Percentiles rank a stretch among this genome's conserved stretches.
Conservation (phyloP, 495 filamentous ascomycete genomes). For the Rostrohypoxylon terebratum region DNA sequence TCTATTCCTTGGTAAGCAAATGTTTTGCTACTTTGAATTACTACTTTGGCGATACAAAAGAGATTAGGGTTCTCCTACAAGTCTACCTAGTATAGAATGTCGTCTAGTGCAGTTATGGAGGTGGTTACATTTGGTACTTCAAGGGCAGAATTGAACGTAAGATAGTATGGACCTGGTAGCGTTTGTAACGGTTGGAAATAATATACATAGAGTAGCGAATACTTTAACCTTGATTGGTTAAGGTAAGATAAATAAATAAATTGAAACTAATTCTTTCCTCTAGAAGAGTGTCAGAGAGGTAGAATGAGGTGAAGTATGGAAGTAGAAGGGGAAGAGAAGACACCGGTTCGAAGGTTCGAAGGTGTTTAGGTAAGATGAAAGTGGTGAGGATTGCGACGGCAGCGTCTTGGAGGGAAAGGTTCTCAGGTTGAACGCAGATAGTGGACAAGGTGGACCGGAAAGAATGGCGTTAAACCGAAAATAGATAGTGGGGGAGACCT, state of each 20-base stretch:
- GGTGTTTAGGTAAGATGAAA: slow-evolving; percentile 28
- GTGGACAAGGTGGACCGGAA: neutral
- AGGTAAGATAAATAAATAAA: neutral
- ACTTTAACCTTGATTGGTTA: slow-evolving; percentile 9
- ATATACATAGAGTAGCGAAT: slow-evolving; percentile 40
- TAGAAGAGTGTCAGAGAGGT: neutral
- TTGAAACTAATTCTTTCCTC: neutral
- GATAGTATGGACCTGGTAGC: slow-evolving; percentile 18
- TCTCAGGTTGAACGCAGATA: neutral
- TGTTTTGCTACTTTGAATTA: slow-evolving; percentile 18
- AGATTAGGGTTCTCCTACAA: slow-evolving; percentile 23
- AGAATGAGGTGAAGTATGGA: neutral
- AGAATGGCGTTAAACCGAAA: slow-evolving; percentile 33
- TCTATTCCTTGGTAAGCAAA: slow-evolving; percentile 43
- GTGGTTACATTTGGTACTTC: slow-evolving; percentile 35
- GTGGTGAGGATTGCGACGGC: slow-evolving; percentile 31
- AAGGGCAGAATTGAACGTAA: slow-evolving; percentile 22
- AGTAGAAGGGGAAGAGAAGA: slow-evolving; percentile 15
- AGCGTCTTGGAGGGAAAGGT: neutral
- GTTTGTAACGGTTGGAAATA: slow-evolving; percentile 15
- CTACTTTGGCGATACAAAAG: slow-evolving; percentile 31
- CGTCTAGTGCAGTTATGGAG: slow-evolving; percentile 9
- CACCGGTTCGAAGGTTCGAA: slow-evolving; percentile 3
- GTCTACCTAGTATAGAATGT: slow-evolving; percentile 4
- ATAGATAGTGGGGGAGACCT: slow-evolving; percentile 37